Base-by-base conservation (phyloP, 2,329 filamentous ascomycete genomes). In the Fusarium heterosporum region DNA sequence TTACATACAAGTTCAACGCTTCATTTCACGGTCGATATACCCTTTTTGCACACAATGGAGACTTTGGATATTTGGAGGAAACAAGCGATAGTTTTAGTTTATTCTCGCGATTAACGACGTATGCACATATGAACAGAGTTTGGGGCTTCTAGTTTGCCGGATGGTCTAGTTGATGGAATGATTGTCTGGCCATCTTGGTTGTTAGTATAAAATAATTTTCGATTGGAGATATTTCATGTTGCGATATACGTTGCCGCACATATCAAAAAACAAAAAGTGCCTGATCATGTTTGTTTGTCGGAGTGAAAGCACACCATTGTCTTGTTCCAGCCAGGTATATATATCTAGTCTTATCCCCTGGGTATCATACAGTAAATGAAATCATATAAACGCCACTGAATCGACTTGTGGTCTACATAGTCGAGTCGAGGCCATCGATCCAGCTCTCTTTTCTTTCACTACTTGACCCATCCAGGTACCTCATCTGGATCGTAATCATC, bases 381-480 rank as follows among this genome's bases (percentile, higher is more conserved):
- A 38, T 50, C 51, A 55, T 70, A 61, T 60, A 66, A 38, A 65
- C 49, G 59, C 60, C 45, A 52, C 55, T 42, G 46, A 42, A 22
- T 55, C 54, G 50, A 38, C 16, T 43, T 17, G 9, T 45, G 29
- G 28, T 52, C 60, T 39, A 40, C 29, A 36, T 28, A 50, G 30
- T 51, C 53, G 54, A 59, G 28, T 39, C 45, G 39, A 61, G 45
- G 28, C 32, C 22, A 29, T 49, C 25, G 11, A 34, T 43, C 34
- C 46, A 53, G 28, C 13, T 28, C 12, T 10, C 25, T 28, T 32
- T 39, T 28, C 13, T 39, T 22, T 73, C 55, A 77, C 19, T 70
- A 79, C 67, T 84, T 86, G 10, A 93, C 91, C 92, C 91, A 96
- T 1, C 92, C 93, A 0, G 91, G 90, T 36, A 94, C 89, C 42